These are phyloP conservation scores for Trametes cinnabarina DNA, from an alignment of 768 basidiomycete genomes.

Conservation along the genomic window DNA sequence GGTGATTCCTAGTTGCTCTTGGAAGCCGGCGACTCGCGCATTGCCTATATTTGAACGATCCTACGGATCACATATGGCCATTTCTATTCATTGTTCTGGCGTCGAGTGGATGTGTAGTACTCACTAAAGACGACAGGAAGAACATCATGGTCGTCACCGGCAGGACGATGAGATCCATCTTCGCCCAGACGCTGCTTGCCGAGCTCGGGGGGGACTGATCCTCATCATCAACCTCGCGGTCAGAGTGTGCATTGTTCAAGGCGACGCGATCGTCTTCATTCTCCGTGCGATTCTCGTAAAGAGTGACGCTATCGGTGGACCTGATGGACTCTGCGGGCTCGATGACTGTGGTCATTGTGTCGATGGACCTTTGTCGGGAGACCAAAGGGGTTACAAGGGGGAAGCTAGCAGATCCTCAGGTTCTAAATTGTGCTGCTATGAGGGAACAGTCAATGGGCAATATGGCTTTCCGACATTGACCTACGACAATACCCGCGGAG, in stretches of 20 bases:
- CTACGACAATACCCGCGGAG: no score
- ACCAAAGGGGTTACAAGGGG: no score
- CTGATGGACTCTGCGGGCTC: constrained; percentile 2
- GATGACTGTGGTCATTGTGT: neutral
- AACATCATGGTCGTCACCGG: neutral
- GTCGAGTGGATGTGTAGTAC: neutral
- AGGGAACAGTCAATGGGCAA: no score
- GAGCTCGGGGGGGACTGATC: neutral
- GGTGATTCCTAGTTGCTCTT: neutral
- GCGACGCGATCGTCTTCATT: neutral
- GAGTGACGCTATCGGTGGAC: neutral
- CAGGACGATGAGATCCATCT: constrained; percentile 3
- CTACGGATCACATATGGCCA: neutral
- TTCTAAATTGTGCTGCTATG: no score
- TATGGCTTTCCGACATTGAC: no score
- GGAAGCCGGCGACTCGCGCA: constrained; percentile 3
- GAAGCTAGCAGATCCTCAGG: no score
- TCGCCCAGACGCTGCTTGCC: neutral
- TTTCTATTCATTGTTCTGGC: no score
- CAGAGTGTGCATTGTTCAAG: neutral
- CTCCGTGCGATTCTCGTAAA: constrained; percentile 3
- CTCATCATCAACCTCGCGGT: neutral
- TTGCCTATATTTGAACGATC: constrained; percentile 12
- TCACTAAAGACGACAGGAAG: neutral
- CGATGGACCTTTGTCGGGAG: no score